Base-by-base conservation (phyloP, 805 yeast species). In the Peterozyma toletana region DNA sequence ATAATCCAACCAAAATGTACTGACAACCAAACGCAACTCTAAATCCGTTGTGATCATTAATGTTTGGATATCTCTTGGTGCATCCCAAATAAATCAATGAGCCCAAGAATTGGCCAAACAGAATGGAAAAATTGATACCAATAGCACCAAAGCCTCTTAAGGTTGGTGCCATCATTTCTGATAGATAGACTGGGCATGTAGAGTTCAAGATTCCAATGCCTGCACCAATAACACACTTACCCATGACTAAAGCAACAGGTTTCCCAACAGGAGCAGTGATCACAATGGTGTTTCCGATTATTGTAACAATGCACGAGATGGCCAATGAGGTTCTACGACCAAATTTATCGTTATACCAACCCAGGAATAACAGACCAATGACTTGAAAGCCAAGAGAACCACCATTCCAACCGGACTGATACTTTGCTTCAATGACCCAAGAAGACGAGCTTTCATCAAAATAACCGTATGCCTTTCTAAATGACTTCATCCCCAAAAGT, bases 391-490 rank as follows among this genome's bases (percentile, higher is more conserved):
- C 41, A 15, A 15, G 17, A 34, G 37, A 29, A 11, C 41, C 41
- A n/a, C 37, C 41, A 27, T 27, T 39, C 41, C 41, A 39, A 10
- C 41, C 37, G 11, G 41, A 39, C n/a, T 39, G 41, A 11, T 39
- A 29, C 11, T n/a, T 30, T 3, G 41, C 41, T 5, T 29, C n/a
- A 21, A 39, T 31, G 37, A 39, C 41, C 7, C 16, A 39, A 5
- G 17, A 13, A 5, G 7, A 16, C 6, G 36, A 9, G 16, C 17
- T 17, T 14, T 39, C 41, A n/a, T 39, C 33, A 16, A 14, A 39
- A 15, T 39, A 39, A 11, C 41, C 41, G 41, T 30, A 39, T 9
- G 30, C n/a, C 18, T 30, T 29, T 39, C 41, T 39, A 36, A 39
- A 39, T 10, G 13, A 9, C 6, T 29, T 34, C 11, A n/a, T 11